Evolutionary conservation across 805 yeast genomes (phyloP).

Genomic region (Candida germanica): DNA sequence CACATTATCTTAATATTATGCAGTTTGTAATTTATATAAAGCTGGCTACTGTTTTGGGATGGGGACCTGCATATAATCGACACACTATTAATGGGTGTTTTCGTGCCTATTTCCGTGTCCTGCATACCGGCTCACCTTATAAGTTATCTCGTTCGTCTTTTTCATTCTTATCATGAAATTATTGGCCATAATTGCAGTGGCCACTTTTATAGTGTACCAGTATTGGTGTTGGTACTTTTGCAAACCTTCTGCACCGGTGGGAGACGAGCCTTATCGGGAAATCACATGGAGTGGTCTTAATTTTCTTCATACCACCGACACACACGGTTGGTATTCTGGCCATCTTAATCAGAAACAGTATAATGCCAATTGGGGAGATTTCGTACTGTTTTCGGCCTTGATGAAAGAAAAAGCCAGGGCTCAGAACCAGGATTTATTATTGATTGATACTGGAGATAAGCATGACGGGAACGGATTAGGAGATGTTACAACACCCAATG

Average conservation of each 20-base stretch:
- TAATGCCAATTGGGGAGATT: constrained; percentile 92
- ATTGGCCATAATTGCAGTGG: too few species aligned
- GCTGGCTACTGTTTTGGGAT: too few species aligned
- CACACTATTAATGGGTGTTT: too few species aligned
- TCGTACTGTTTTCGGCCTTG: constrained; percentile 60
- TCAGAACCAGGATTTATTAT: constrained; percentile 57
- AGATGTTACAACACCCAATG: constrained; percentile 76
- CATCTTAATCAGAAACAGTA: constrained; percentile 76
- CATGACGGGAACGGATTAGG: constrained; percentile 93
- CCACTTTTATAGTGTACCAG: too few species aligned
- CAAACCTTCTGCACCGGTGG: too few species aligned
- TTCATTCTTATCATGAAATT: too few species aligned
- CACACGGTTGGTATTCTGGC: constrained; percentile 96
- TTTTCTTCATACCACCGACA: constrained; percentile 92
- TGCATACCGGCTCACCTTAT: too few species aligned
- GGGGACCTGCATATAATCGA: too few species aligned
- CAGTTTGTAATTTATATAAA: too few species aligned
- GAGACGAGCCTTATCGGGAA: constrained; percentile 42
- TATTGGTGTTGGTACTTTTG: not conserved
- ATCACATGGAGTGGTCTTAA: constrained; percentile 70
- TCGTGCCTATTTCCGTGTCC: too few species aligned
- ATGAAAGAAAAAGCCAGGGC: constrained; percentile 44
- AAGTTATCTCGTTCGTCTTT: too few species aligned
- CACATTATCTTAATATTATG: too few species aligned
- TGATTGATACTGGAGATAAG: constrained; percentile 88